These are phyloP conservation scores for Echium plantagineum DNA, from an alignment of 257 asterid species.

Conservation along the genomic window DNA sequence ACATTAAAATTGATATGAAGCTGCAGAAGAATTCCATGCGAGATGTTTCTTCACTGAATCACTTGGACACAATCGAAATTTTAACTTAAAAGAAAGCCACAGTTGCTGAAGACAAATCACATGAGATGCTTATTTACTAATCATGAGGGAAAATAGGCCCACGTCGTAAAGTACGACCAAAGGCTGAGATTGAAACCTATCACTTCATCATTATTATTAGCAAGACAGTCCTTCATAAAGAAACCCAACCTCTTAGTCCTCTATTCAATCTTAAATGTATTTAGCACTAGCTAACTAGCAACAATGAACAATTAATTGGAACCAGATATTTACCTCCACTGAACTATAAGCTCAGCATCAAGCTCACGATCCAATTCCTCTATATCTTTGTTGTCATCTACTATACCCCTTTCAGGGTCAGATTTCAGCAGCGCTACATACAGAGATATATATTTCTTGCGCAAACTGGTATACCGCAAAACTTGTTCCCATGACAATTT, in stretches of 20 bases:
- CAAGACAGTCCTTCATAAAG: neutral
- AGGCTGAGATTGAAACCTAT: neutral
- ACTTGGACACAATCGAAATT: no score
- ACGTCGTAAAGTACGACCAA: neutral
- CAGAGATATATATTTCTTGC: constrained; percentile 70
- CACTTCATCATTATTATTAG: neutral
- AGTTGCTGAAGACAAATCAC: no score
- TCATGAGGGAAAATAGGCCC: neutral
- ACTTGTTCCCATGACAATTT: constrained; percentile 93
- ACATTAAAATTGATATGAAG: no score
- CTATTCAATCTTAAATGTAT: neutral
- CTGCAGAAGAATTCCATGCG: no score
- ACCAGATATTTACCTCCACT: constrained; percentile 78
- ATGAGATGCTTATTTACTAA: neutral
- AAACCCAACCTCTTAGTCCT: constrained; percentile 8
- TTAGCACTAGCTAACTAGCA: neutral
- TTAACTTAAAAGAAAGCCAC: no score
- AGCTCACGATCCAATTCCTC: constrained; percentile 83
- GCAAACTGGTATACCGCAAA: constrained; percentile 57
- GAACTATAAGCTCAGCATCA: constrained; percentile 76
- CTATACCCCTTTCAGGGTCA: constrained; percentile 53
- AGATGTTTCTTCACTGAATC: no score
- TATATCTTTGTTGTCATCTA: constrained; percentile 72
- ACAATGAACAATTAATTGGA: no score
- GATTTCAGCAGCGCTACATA: constrained; percentile 77